phyloP scores from a whole-genome alignment of 805 yeast genomes.

The Dipodascus geniculatus region DNA sequence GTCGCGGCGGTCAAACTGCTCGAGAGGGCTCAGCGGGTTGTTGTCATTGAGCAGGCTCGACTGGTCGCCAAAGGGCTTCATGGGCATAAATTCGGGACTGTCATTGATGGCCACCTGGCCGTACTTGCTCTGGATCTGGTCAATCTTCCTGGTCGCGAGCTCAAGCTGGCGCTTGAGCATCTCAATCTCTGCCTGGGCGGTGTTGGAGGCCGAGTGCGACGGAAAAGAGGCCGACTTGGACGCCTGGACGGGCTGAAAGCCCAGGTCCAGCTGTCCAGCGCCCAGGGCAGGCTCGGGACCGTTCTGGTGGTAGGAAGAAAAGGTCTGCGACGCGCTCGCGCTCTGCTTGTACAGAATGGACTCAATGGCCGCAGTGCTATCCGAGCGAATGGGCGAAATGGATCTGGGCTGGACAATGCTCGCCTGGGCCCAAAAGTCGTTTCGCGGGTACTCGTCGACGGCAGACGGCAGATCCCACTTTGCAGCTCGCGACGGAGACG shows the following conservation, averaged over 20 bases:
- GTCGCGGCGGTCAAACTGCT: background rate
- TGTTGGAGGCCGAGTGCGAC: background rate
- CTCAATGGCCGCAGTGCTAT: background rate
- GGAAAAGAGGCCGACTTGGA: background rate
- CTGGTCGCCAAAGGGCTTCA: background rate
- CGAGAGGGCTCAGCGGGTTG: background rate
- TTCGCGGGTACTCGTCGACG: background rate
- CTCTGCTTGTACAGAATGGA: background rate
- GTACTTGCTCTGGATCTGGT: background rate
- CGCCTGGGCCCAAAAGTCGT: background rate
- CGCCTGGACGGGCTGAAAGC: background rate
- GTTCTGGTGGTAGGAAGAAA: background rate
- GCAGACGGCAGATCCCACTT: background rate
- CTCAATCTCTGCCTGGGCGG: background rate
- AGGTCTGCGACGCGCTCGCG: background rate
- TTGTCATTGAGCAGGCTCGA: background rate
- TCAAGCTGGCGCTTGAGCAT: background rate
- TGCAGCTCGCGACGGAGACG: background rate
- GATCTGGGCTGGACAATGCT: background rate
- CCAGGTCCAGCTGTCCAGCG: background rate
- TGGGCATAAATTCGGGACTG: background rate
- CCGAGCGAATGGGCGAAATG: background rate
- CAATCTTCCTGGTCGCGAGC: conserved; percentile 1
- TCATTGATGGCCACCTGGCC: background rate
- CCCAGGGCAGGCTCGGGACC: background rate